Evolutionary conservation across 2,329 filamentous ascomycete genomes (phyloP), one percentile per base, ranked within the genome.

Genomic region (Alternaria novae-zelandiae): DNA sequence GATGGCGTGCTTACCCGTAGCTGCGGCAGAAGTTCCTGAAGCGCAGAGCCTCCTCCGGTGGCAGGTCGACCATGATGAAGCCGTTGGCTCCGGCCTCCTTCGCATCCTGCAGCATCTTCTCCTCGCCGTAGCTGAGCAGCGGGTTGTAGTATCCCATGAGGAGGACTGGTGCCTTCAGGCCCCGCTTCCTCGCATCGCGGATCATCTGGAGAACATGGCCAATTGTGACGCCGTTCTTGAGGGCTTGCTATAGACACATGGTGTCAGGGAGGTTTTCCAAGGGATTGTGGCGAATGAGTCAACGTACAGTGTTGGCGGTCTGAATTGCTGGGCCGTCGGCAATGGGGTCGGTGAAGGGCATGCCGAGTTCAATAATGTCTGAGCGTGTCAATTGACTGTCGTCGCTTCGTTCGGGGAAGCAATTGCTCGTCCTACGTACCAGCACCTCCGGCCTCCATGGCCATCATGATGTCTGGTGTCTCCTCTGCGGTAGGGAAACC

Each of bases 91-190:
- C 93, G 3, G 93, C 91, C 58, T 89, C 88, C 78, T 91, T 90
- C 80, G 93, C 93, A 80, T 98, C 94, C 72, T 89, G 86, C 58
- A 99, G 85, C 81, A 98, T 89, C 64, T 87, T 88, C 83, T 97
- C 94, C 83, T 99, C 96, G 57, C 96, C 96, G 79, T 98, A 99
- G 75, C 91, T 93, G 65, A 98, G 85, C 65, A 98, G 86, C 1
- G 96, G 96, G 84, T 99, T 99, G 84, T 97, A 99, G 87, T 99
- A 99, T 74, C 96, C 96, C 96, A 99, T 99, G 70, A 99, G 87
- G 77, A 99, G 83, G 45, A 99, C 88, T 1, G 96, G 96, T 1
- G 91, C 89, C 74, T 87, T 90, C 59, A 98, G 85, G 45, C 96
- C 96, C 66, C 86, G 87, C 71, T 87, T 86, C 74, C 96, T 87